A percentile compares a stretch with the other conserved stretches of the same genome.
These are phyloP conservation scores for Leptodermis oblonga DNA, from an alignment of 257 asterid genomes.

Conservation along the genomic window DNA sequence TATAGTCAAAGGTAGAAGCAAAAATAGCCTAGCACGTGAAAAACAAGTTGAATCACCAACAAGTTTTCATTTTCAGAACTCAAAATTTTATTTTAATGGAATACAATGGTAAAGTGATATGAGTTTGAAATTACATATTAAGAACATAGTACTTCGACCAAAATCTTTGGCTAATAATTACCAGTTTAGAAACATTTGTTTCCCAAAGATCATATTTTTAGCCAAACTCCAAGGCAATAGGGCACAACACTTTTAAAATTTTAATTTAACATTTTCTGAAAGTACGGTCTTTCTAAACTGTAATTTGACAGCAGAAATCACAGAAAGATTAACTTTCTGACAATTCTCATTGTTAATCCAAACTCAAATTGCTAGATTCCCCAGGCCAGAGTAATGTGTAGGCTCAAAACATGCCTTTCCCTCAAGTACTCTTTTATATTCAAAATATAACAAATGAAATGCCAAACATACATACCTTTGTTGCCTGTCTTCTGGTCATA, in stretches of 20 bases:
- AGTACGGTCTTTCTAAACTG: neutral
- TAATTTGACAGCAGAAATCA: neutral
- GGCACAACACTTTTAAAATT: neutral
- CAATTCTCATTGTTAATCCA: neutral
- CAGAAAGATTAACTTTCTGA: neutral
- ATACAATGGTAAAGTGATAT: constrained; percentile 2
- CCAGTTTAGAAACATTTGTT: neutral
- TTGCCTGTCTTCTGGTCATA: constrained; percentile 80
- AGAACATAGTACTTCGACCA: neutral
- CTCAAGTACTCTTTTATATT: neutral
- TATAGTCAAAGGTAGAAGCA: neutral
- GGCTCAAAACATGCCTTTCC: neutral
- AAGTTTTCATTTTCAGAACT: neutral
- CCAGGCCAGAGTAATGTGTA: neutral
- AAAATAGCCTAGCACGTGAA: neutral
- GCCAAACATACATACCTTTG: constrained; percentile 47
- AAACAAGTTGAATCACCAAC: neutral
- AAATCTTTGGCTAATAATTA: too few species aligned
- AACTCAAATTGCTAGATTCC: neutral
- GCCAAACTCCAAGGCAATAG: neutral
- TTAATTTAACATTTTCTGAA: neutral
- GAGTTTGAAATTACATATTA: neutral
- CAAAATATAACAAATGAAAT: neutral
- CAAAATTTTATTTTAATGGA: neutral
- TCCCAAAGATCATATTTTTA: too few species aligned